These are phyloP conservation scores for Lyophyllum atratum DNA, from an alignment of 768 basidiomycete genomes.

Conservation along the genomic window DNA sequence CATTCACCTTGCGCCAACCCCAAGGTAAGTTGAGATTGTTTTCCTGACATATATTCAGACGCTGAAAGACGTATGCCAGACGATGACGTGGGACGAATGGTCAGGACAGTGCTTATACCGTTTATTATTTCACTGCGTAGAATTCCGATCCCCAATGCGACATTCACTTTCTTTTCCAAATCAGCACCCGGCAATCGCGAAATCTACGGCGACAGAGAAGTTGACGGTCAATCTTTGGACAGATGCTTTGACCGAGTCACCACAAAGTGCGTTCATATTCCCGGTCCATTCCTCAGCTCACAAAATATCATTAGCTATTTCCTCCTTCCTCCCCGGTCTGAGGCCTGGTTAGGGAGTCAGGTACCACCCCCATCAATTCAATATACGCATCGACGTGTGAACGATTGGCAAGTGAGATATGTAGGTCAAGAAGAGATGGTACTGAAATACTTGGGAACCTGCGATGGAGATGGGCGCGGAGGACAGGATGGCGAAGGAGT, in stretches of 20 bases:
- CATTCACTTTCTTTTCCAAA: background rate
- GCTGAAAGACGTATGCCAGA: background rate
- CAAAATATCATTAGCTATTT: background rate
- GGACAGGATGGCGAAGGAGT: conserved; percentile 23
- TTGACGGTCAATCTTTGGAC: background rate
- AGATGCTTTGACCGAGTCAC: background rate
- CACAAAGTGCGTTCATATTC: background rate
- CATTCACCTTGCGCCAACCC: background rate
- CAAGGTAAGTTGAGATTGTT: background rate
- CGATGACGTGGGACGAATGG: background rate
- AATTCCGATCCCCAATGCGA: background rate
- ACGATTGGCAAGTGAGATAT: conserved; percentile 26
- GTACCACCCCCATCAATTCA: background rate
- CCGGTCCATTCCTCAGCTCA: background rate
- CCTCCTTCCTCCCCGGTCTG: background rate
- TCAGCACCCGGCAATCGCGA: background rate
- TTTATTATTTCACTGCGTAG: background rate
- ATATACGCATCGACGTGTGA: background rate
- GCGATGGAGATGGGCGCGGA: conserved; percentile 12
- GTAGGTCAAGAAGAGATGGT: conserved; percentile 23
- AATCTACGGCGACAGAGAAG: background rate
- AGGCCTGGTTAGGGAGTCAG: background rate
- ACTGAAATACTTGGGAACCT: conserved; percentile 10
- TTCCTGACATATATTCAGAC: background rate
- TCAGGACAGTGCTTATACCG: background rate